Evolutionary conservation across 2,329 filamentous ascomycete genomes (phyloP), one percentile per base, ranked within the genome.

Genomic region (Xylaria sp.): DNA sequence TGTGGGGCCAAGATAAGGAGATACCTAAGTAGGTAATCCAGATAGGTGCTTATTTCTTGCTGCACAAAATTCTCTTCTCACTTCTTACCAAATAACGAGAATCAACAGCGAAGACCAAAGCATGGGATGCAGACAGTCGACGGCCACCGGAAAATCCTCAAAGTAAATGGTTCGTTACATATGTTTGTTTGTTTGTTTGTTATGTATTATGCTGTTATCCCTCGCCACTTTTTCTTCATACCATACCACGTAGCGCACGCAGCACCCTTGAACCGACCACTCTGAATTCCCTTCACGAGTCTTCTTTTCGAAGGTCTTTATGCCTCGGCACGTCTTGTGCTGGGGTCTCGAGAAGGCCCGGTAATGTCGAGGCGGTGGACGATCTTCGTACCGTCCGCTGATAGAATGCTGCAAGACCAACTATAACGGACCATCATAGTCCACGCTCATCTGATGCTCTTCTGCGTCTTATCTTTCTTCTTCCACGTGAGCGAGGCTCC

Each of bases 391-490:
- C 68, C 66, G 52, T 72, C 48, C 60, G 72, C 70, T 68, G 70
- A 56, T 46, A 43, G 43, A 58, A 62, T 58, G 79, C 78, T 85
- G 83, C 84, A 74, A 86, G 80, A 86, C 52, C 49, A 63, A 64
- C 46, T 79, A 77, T 51, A 64, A 62, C 66, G 84, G 83, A 81
- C 84, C 84, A 84, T 86, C 84, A 86, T 86, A 86, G 84, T 86
- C 84, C 84, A 76, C 79, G 83, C 79, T 83, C 79, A 81, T 82
- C 79, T 80, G 72, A 68, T 71, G 68, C 68, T 64, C 73, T 68
- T 69, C 74, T 75, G 65, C 65, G 62, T 66, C 56, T 64, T 49
- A 28, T 49, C 43, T 62, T 31, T 25, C 2, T 10, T 54, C 57
- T 68, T 64, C 77, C 73, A 85, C 84, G 79, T 80, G 80, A 83